These are phyloP conservation scores for Mallotus repandus DNA, from an alignment of 441 rosid species.

Conservation along the genomic window DNA sequence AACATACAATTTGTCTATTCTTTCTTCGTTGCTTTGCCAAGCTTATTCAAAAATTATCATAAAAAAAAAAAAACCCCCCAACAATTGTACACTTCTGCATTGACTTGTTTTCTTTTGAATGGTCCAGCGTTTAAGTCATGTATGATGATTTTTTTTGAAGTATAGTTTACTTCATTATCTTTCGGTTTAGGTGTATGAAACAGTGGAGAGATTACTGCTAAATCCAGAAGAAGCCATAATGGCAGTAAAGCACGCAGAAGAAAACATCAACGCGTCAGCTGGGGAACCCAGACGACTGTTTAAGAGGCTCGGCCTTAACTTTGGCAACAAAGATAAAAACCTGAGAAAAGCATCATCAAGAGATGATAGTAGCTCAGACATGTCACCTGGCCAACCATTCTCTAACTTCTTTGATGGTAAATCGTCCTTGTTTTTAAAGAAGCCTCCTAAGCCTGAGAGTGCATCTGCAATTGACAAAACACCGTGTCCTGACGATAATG, in stretches of 20 bases:
- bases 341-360: constrained; percentile 34
- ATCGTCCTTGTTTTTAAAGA: constrained; percentile 59
- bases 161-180: not conserved
- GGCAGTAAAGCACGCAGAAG: constrained; percentile 46
- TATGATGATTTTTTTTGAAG: not conserved
- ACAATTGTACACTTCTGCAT: no score
- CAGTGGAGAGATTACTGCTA: constrained; percentile 56
- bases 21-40: no score
- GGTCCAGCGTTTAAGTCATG: not conserved
- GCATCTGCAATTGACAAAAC: constrained; percentile 18
- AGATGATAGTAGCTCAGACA: constrained; percentile 37
- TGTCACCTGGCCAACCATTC: constrained; percentile 47
- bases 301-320: constrained; percentile 45
- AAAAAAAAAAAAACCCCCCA: no score
- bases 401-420: constrained; percentile 61
- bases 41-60: no score
- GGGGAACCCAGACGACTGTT: constrained; percentile 47
- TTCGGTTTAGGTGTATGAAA: constrained; percentile 54
- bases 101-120: no score
- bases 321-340: constrained; percentile 48
- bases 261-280: constrained; percentile 15
- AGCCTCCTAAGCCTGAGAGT: constrained; percentile 50
- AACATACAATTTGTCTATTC: no score
- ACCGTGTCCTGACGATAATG: constrained; percentile 32
- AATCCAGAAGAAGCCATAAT: constrained; percentile 62